A percentile compares a stretch with the other conserved stretches of the same genome.
These are phyloP conservation scores for Flaveria brownii DNA, from an alignment of 129 eudicot genomes.

Conservation along the genomic window DNA sequence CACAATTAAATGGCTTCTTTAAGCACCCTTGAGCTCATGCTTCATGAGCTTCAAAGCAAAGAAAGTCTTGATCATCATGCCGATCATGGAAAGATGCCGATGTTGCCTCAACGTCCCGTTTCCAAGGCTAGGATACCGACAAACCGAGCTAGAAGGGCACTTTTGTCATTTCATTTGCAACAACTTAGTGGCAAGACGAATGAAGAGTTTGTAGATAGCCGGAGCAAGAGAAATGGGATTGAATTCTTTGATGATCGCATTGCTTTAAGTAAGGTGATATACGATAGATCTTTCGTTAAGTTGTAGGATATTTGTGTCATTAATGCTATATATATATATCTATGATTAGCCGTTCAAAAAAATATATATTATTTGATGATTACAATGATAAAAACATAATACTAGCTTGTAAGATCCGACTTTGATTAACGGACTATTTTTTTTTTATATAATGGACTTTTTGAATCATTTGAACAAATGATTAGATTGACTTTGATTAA, in stretches of 20 bases:
- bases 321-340: too few relatives aligned
- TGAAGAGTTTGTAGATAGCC: slow-evolving; percentile 29
- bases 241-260: slow-evolving; percentile 21
- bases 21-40: slow-evolving; percentile 82
- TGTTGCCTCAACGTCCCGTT: slow-evolving; percentile 62
- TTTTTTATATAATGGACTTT: background rate
- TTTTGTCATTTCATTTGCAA: slow-evolving; percentile 36
- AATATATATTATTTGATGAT: too few relatives aligned
- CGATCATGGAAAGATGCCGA: slow-evolving; percentile 45
- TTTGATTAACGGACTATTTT: too few relatives aligned
- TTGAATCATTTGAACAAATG: background rate
- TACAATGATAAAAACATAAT: too few relatives aligned
- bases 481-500: background rate
- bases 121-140: slow-evolving; percentile 63
- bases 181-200: slow-evolving; percentile 16
- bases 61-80: slow-evolving; percentile 35
- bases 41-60: slow-evolving; percentile 54
- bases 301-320: background rate
- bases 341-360: too few relatives aligned
- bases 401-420: too few relatives aligned
- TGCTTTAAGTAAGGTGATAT: slow-evolving; percentile 40
- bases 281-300: slow-evolving; percentile 2
- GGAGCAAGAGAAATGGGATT: slow-evolving; percentile 15
- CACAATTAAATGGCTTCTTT: slow-evolving; percentile 39
- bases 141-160: slow-evolving; percentile 39